phyloP scores from a whole-genome alignment of 2,329 filamentous ascomycete genomes.

The Xylaria sp. region DNA sequence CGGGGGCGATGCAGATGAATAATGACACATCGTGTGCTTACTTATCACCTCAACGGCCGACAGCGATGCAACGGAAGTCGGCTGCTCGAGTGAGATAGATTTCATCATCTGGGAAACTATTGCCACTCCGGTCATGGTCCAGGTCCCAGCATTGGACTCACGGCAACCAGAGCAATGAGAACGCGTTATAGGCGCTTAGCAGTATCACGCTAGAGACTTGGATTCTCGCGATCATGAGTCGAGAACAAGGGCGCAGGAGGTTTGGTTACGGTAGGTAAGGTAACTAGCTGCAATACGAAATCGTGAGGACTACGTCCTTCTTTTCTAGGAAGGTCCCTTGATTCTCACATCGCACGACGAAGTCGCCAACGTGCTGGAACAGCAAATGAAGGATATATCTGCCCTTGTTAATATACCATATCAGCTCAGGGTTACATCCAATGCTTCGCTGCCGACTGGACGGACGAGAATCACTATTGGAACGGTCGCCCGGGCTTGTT shows the following conservation, averaged over 20 bases:
- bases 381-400: conserved; percentile 27
- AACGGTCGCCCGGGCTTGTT: conserved; percentile 1
- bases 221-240: conserved; percentile 4
- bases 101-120: conserved; percentile 19
- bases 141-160: conserved; percentile 1
- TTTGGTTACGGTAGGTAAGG: background rate
- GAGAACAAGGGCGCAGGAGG: background rate
- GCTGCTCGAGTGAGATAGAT: conserved; percentile 17
- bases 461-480: conserved; percentile 17
- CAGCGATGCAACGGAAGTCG: conserved; percentile 20
- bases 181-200: background rate
- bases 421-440: conserved; percentile 23
- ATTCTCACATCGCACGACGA: conserved; percentile 24
- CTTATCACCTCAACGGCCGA: conserved; percentile 10
- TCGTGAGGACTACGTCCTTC: conserved; percentile 40
- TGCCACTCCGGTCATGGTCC: conserved; percentile 7
- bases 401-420: conserved; percentile 25
- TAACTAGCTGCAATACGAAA: conserved; percentile 35
- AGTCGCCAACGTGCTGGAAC: conserved; percentile 30
- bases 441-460: conserved; percentile 16
- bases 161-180: conserved; percentile 3
- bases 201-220: conserved; percentile 3
- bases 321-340: conserved; percentile 47
- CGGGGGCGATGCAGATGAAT: conserved; percentile 22
- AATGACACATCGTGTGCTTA: conserved; percentile 27